phyloP scores from a whole-genome alignment of 2,329 filamentous ascomycete genomes.

The Penicillium psychrosexuale region DNA sequence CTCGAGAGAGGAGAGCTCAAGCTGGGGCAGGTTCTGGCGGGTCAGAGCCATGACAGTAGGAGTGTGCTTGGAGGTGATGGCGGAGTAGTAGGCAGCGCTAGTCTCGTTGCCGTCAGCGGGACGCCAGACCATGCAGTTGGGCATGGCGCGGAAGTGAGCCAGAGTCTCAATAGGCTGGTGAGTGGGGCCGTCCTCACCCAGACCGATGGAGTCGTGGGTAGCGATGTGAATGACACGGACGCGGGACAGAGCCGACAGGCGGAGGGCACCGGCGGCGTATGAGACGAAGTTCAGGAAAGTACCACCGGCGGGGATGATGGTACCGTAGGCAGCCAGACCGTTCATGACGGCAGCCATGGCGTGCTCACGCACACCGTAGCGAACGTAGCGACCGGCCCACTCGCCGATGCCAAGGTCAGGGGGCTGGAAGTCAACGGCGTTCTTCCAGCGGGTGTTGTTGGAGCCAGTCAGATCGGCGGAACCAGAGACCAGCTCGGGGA shows the following conservation, averaged over 20 bases:
- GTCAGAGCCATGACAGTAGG: constrained; percentile 93
- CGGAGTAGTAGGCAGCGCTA: constrained; percentile 94
- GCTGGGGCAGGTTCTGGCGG: constrained; percentile 96
- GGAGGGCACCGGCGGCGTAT: constrained; percentile 91
- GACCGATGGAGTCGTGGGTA: constrained; percentile 98
- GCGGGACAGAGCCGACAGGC: constrained; percentile 87
- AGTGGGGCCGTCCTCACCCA: constrained; percentile 96
- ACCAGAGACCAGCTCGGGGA: constrained; percentile 92
- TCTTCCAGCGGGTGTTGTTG: constrained; percentile 98
- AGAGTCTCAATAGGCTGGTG: constrained; percentile 99
- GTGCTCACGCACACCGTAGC: constrained; percentile 53
- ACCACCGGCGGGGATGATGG: constrained; percentile 86
- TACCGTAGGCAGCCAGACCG: constrained; percentile 92
- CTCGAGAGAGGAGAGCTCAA: constrained; percentile 89
- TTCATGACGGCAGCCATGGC: constrained; percentile 54
- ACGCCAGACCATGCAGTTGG: constrained; percentile 99
- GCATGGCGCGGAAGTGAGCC: constrained; percentile 95
- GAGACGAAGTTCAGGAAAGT: constrained; percentile 99
- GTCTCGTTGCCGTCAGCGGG: constrained; percentile 98
- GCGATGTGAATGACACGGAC: constrained; percentile 92
- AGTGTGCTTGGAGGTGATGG: constrained; percentile 82
- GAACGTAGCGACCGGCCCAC: constrained; percentile 80
- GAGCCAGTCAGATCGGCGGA: constrained; percentile 97
- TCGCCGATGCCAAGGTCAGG: constrained; percentile 80
- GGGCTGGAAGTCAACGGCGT: constrained; percentile 94